Base-by-base conservation (phyloP, 1,284 basidiomycete species). In the Cryptococcus hybrid region DNA sequence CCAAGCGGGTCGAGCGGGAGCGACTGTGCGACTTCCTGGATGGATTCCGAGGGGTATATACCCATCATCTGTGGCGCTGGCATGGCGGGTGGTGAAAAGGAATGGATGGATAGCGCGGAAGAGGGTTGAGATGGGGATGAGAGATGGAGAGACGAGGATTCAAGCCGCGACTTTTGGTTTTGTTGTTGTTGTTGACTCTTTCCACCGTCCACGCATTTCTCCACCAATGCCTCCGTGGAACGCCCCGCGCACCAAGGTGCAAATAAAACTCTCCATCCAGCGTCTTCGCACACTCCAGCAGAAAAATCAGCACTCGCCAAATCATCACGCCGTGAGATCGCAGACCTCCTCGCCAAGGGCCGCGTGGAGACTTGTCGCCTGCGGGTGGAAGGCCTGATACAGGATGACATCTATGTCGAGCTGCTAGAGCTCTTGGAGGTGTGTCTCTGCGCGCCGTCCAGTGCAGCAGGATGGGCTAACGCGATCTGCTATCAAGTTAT, bases 291-390 rank as follows among this genome's bases (percentile, higher is more conserved):
- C 89, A 38, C 80, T 96, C 2, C 91, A 95, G 70, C 89, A 93
- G 79, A 97, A 97, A 93, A 90, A 79, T 86, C 88, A 63, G 92
- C 93, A 0, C 86, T 96, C 59, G 92, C 92, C 0, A 97, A 97
- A 80, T 83, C 62, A 57, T 65, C 72, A 0, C 59, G 78, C 9
- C 64, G 78, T 39, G 77, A 78, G 55, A 79, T 79, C 37, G 78
- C 78, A n/a, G 78, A 79, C 56, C 59, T 79, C 5, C 59, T 79
- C 2, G 58, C 58, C n/a, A 77, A 78, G 57, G 64, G 66, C 2
- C 58, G 77, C 18, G 61, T 75, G 18, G 78, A 79, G 59, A 78
- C 75, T 3, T 75, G 76, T 4, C 61, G 66, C 51, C 61, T 78
- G 8, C 57, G 76, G 7, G 75, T 77, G 8, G 77, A 78, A 60